These are phyloP conservation scores for Arthroderma sp. DNA, from an alignment of 2,329 filamentous ascomycete species.

Conservation along the genomic window DNA sequence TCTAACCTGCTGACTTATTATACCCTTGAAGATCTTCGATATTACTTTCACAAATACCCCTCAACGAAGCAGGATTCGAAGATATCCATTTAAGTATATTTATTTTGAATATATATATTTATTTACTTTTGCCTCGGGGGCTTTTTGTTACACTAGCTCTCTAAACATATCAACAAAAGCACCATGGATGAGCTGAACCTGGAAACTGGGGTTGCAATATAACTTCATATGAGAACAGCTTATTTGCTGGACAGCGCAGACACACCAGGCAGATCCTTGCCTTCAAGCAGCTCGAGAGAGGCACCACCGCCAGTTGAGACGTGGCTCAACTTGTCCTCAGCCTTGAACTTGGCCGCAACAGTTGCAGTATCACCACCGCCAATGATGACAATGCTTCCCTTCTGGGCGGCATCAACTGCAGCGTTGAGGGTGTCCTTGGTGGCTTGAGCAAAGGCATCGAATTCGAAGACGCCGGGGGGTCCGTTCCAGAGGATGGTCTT, in stretches of 20 bases:
- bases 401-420: constrained; percentile 65
- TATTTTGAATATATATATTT: not conserved
- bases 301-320: constrained; percentile 95
- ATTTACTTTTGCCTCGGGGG: not conserved
- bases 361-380: constrained; percentile 97
- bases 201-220: not conserved
- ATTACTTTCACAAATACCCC: not conserved
- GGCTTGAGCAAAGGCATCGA: constrained; percentile 82
- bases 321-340: constrained; percentile 94
- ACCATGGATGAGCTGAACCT: not conserved
- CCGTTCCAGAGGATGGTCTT: constrained; percentile 99
- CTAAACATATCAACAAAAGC: not conserved
- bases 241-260: constrained; percentile 69
- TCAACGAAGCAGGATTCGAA: too few relatives aligned
- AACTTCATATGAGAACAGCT: not conserved
- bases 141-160: constrained; percentile 3
- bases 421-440: constrained; percentile 89
- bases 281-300: constrained; percentile 89
- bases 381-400: constrained; percentile 93
- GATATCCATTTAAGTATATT: not conserved
- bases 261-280: constrained; percentile 93
- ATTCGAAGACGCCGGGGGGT: constrained; percentile 92
- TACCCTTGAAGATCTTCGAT: not conserved
- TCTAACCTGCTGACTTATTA: not conserved
- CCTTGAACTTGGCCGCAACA: constrained; percentile 91